phyloP scores from a whole-genome alignment of 176 grass and related monocot species.

The Leersia perrieri region DNA sequence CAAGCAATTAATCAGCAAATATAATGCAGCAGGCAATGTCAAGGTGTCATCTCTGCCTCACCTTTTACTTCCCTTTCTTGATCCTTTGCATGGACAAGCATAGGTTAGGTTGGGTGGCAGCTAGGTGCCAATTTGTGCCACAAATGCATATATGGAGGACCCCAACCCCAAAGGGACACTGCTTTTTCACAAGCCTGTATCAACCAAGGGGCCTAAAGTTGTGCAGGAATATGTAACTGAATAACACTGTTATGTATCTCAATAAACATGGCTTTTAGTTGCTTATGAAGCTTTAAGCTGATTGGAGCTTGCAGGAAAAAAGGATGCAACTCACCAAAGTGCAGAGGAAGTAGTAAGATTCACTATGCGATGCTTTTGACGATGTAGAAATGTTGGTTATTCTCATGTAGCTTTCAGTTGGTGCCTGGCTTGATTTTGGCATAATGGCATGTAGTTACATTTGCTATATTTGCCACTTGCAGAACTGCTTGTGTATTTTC shows the following conservation, averaged over 20 bases:
- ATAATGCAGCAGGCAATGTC: not conserved
- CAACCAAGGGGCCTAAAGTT: not conserved
- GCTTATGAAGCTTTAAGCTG: slow-evolving; percentile 4
- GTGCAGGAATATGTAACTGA: slow-evolving; percentile 19
- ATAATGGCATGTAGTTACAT: not conserved
- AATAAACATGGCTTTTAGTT: not conserved
- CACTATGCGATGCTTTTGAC: not conserved
- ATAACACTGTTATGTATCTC: not conserved
- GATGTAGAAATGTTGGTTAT: not conserved
- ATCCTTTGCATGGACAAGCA: not conserved
- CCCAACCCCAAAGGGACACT: slow-evolving; percentile 4
- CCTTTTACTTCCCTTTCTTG: not conserved
- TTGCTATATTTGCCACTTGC: not conserved
- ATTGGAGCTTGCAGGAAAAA: not conserved
- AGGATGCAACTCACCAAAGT: not conserved
- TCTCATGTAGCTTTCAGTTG: not conserved
- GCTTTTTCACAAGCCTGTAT: slow-evolving; percentile 24
- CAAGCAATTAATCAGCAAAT: not conserved
- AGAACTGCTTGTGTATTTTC: not conserved
- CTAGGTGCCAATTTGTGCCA: slow-evolving; percentile 6
- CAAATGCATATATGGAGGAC: slow-evolving; percentile 6
- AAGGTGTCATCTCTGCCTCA: not conserved
- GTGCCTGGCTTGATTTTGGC: not conserved
- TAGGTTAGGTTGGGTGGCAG: not conserved
- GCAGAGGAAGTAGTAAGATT: not conserved